These are phyloP conservation scores for Pseudonitzschia pungens DNA, from an alignment of 108 stramenopile species.

Conservation along the genomic window DNA sequence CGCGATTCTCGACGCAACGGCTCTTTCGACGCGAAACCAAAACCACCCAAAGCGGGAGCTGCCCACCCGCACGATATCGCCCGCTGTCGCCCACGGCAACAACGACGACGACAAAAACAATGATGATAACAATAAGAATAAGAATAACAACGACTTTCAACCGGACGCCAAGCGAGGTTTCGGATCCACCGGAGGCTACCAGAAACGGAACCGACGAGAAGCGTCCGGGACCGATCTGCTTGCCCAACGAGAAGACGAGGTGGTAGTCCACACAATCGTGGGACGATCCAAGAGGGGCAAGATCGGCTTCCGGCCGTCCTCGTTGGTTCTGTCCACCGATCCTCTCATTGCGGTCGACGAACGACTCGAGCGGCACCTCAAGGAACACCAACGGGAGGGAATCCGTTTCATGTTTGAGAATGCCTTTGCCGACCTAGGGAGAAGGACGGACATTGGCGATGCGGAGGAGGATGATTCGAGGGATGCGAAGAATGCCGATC, in stretches of 20 bases:
- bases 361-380: constrained; percentile 48
- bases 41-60: neutral
- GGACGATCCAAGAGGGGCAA: constrained; percentile 1
- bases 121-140: neutral
- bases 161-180: neutral
- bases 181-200: too few relatives aligned
- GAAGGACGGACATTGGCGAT: too few relatives aligned
- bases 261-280: neutral
- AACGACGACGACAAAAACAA: neutral
- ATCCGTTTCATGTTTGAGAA: constrained; percentile 70
- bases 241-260: too few relatives aligned
- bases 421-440: constrained; percentile 51
- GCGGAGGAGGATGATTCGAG: too few relatives aligned
- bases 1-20: neutral
- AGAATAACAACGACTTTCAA: too few relatives aligned
- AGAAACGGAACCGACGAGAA: neutral
- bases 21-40: too few relatives aligned
- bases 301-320: neutral
- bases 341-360: constrained; percentile 41
- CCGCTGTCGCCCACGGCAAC: too few relatives aligned
- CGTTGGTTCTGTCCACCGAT: constrained; percentile 7
- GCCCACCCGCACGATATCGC: neutral
- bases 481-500: too few relatives aligned
- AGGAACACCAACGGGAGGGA: constrained; percentile 73
- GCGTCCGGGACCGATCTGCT: neutral